These are phyloP conservation scores for Ogataea hybrid DNA, from an alignment of 1,139 yeast species.

Conservation along the genomic window DNA sequence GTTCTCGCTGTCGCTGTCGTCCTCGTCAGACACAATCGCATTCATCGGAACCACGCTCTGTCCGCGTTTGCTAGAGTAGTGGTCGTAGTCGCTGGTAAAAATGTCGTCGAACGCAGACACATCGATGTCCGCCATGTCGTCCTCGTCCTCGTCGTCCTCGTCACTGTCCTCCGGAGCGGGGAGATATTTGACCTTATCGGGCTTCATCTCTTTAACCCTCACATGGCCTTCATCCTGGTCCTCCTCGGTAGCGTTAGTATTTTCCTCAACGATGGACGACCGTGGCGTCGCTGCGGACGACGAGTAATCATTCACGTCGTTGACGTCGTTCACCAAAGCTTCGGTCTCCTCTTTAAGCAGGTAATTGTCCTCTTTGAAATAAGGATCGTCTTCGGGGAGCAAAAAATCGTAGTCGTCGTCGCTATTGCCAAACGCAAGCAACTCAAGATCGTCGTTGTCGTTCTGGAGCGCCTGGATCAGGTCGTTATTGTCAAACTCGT, in stretches of 20 bases:
- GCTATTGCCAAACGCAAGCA: constrained; percentile 47
- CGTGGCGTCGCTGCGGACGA: constrained; percentile 30
- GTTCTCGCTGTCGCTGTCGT: constrained; percentile 35
- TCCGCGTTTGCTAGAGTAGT: constrained; percentile 14
- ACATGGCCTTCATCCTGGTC: constrained; percentile 9
- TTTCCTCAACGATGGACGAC: constrained; percentile 26
- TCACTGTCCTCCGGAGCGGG: constrained; percentile 27
- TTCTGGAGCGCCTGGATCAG: constrained; percentile 67
- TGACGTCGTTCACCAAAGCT: constrained; percentile 42
- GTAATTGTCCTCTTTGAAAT: constrained; percentile 28
- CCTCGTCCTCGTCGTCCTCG: constrained; percentile 16
- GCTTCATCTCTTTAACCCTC: constrained; percentile 13
- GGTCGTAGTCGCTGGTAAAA: constrained; percentile 25
- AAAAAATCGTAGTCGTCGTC: constrained; percentile 53
- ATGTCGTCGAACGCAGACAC: constrained; percentile 27
- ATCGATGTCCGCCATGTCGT: constrained; percentile 14
- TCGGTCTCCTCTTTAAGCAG: constrained; percentile 45
- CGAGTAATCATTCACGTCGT: constrained; percentile 36
- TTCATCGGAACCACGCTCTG: constrained; percentile 36
- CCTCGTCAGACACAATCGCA: constrained; percentile 37
- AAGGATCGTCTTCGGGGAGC: constrained; percentile 35
- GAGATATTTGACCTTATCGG: constrained; percentile 23
- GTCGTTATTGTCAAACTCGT: constrained; percentile 72
- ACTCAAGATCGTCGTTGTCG: constrained; percentile 57
- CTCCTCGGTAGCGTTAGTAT: constrained; percentile 9